Conservation (phyloP, 345 rosid species). For the Eucalyptus curtisii region DNA sequence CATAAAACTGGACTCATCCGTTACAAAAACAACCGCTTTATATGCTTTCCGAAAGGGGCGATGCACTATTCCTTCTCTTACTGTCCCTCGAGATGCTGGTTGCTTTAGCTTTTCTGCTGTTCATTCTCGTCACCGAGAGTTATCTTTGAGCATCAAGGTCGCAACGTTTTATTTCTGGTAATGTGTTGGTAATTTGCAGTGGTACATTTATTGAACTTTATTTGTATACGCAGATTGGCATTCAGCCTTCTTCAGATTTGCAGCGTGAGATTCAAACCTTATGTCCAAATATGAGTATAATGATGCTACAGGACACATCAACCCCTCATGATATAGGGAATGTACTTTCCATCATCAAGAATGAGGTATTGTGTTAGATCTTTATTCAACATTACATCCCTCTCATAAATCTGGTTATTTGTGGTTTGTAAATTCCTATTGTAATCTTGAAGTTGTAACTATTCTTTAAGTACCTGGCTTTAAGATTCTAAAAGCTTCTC, state of each 20-base stretch:
- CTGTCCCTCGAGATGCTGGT: conserved; percentile 33
- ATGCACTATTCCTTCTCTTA: conserved; percentile 29
- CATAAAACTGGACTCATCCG: conserved; percentile 11
- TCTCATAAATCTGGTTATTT: background rate
- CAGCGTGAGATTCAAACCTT: background rate
- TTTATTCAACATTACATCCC: background rate
- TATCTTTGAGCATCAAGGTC: conserved; percentile 18
- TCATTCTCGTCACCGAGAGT: conserved; percentile 31
- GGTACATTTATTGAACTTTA: background rate
- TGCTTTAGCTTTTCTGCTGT: conserved; percentile 17
- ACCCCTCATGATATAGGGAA: background rate
- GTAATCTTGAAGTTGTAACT: background rate
- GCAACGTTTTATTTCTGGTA: background rate
- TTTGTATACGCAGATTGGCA: conserved; percentile 2
- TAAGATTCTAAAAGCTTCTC: background rate
- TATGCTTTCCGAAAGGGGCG: conserved; percentile 34
- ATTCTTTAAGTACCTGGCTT: background rate
- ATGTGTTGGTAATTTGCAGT: background rate
- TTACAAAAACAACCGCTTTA: background rate
- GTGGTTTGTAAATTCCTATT: background rate
- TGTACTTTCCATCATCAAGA: background rate
- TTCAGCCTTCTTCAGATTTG: background rate
- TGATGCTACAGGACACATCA: background rate
- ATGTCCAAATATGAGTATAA: background rate
- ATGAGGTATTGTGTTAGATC: background rate